phyloP scores from a whole-genome alignment of 2,329 filamentous ascomycete genomes.

The Nothopassalora personata region DNA sequence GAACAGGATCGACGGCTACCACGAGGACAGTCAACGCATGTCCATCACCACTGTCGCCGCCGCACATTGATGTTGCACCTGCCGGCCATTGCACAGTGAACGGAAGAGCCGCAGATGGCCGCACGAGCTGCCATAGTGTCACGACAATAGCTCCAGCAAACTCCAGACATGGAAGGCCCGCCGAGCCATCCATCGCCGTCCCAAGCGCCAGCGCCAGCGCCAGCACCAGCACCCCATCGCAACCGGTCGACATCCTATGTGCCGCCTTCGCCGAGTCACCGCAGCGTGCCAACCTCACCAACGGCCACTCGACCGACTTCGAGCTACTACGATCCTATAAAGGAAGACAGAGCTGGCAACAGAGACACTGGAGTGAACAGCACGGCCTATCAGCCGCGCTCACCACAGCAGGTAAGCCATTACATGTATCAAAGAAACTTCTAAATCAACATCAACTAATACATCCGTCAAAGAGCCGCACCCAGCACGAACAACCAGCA shows the following conservation, averaged over 20 bases:
- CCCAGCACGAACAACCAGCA: slow-evolving; percentile 16
- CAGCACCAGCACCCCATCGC: not conserved
- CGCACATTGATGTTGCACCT: not conserved
- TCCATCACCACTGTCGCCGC: slow-evolving; percentile 1
- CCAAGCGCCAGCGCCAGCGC: not conserved
- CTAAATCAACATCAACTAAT: not conserved
- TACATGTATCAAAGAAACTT: not conserved
- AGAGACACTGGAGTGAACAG: slow-evolving; percentile 26
- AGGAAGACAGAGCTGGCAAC: slow-evolving; percentile 41
- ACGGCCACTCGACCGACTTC: slow-evolving; percentile 33
- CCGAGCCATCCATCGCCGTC: slow-evolving; percentile 13
- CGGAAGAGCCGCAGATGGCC: not conserved
- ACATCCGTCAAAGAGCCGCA: slow-evolving; percentile 16
- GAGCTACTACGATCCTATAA: slow-evolving; percentile 48
- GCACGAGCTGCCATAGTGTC: not conserved
- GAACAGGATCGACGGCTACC: not conserved
- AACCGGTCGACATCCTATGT: slow-evolving; percentile 1
- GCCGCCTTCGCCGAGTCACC: slow-evolving; percentile 27
- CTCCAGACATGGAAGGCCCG: slow-evolving; percentile 12
- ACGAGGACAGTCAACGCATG: not conserved
- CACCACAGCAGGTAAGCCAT: slow-evolving; percentile 26
- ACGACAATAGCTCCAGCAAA: not conserved
- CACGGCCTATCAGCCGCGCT: slow-evolving; percentile 35
- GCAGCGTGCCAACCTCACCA: slow-evolving; percentile 29
- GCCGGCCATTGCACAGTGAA: not conserved